A percentile compares a stretch with the other conserved stretches of the same genome.
These are phyloP conservation scores for Carex pumila DNA, from an alignment of 176 grass and related monocot species.

Conservation along the genomic window DNA sequence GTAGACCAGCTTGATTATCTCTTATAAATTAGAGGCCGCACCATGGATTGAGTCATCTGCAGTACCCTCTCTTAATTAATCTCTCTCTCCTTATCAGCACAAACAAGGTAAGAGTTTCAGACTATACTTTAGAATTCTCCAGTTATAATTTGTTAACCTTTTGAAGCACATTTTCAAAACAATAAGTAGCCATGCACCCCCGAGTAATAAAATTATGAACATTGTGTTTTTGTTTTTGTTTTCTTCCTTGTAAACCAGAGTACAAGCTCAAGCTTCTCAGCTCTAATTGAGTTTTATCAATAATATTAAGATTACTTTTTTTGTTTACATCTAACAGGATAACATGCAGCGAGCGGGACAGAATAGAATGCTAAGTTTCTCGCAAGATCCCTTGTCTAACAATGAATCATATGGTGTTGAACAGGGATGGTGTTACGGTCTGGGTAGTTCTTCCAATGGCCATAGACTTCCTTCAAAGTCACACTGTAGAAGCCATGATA, in stretches of 20 bases:
- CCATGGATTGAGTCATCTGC: not conserved
- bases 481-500: slow-evolving; percentile 23
- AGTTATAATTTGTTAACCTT: not conserved
- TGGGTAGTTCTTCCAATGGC: slow-evolving; percentile 16
- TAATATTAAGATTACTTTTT: not conserved
- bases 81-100: not conserved
- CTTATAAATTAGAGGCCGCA: slow-evolving; percentile 14
- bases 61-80: not conserved
- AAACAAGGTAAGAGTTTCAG: not conserved
- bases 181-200: not conserved
- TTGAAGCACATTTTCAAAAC: not conserved
- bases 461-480: slow-evolving; percentile 5
- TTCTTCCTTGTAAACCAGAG: not conserved
- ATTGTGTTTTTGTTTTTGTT: not conserved
- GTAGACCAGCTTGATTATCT: not conserved
- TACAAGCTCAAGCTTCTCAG: not conserved
- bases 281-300: not conserved
- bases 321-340: not conserved
- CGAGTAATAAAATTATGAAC: not conserved
- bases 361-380: slow-evolving; percentile 58
- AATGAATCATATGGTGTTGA: not conserved
- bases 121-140: not conserved
- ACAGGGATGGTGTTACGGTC: slow-evolving; percentile 9
- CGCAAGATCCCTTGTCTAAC: slow-evolving; percentile 11
- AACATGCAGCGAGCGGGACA: slow-evolving; percentile 39